Evolutionary conservation across 1,284 basidiomycete genomes (phyloP).

Genomic region (Phylloporus gajari): DNA sequence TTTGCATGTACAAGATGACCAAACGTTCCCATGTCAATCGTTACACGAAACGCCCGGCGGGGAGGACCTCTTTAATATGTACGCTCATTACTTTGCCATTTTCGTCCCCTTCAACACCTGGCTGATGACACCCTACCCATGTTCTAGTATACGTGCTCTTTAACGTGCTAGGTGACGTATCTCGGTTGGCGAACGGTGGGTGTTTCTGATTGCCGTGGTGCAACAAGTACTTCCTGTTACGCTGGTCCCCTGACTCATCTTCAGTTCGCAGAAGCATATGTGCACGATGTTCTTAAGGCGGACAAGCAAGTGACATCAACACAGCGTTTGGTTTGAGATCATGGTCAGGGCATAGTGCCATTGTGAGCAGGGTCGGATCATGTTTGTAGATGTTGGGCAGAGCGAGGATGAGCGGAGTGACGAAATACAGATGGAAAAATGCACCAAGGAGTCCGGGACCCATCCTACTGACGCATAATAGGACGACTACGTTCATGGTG

Average conservation of each 20-base stretch:
- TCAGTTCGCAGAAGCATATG: slow-evolving; percentile 4
- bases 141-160: background rate
- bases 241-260: background rate
- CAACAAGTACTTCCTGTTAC: background rate
- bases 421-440: background rate
- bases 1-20: slow-evolving; percentile 2
- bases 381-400: background rate
- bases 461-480: no score
- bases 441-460: no score
- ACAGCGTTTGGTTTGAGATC: slow-evolving; percentile 1
- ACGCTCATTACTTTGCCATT: background rate
- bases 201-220: background rate
- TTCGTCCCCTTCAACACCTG: background rate
- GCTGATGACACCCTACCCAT: background rate
- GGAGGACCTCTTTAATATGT: slow-evolving; percentile 4
- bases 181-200: background rate
- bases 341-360: no score
- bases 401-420: background rate
- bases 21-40: background rate
- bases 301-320: background rate
- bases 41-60: background rate
- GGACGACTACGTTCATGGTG: no score
- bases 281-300: background rate
- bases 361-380: background rate
- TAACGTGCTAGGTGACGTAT: no score